phyloP scores from a whole-genome alignment of 345 rosid species.

The Hypericum perforatum region DNA sequence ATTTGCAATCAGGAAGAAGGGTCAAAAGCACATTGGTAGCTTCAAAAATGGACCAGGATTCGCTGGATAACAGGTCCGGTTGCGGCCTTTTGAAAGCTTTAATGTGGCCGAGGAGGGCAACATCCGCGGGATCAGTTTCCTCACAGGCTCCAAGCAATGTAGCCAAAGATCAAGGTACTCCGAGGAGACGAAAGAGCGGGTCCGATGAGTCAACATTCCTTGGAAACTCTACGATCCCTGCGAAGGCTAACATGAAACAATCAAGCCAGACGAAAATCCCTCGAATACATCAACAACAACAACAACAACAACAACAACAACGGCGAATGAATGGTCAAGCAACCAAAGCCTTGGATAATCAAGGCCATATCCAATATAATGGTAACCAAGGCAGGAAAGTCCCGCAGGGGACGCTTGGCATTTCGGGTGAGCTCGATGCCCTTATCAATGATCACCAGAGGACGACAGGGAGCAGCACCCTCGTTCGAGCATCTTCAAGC shows the following conservation, averaged over 20 bases:
- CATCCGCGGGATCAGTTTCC: constrained; percentile 42
- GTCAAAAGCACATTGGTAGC: not conserved
- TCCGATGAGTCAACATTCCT: constrained; percentile 36
- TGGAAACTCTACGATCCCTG: constrained; percentile 6
- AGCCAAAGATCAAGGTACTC: constrained; percentile 21
- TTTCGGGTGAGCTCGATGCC: constrained; percentile 85
- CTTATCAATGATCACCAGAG: constrained; percentile 70
- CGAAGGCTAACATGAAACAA: constrained; percentile 21
- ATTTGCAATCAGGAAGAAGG: no score
- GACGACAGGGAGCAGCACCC: constrained; percentile 28
- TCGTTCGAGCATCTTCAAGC: constrained; percentile 84
- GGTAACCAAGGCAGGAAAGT: constrained; percentile 36
- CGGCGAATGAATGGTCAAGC: constrained; percentile 6
- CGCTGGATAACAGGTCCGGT: constrained; percentile 42
- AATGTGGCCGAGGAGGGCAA: constrained; percentile 48
- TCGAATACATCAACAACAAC: constrained; percentile 5
- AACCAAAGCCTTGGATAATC: constrained; percentile 1
- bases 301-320: constrained; percentile 12
- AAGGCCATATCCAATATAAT: constrained; percentile 12
- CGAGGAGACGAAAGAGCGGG: constrained; percentile 36
- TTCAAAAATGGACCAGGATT: constrained; percentile 21
- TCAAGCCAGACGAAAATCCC: constrained; percentile 23
- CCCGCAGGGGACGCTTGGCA: constrained; percentile 44
- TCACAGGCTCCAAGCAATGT: constrained; percentile 19
- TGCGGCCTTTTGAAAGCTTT: constrained; percentile 63